Evolutionary conservation across 768 basidiomycete genomes (phyloP).

Genomic region (Termitomyces sp.): DNA sequence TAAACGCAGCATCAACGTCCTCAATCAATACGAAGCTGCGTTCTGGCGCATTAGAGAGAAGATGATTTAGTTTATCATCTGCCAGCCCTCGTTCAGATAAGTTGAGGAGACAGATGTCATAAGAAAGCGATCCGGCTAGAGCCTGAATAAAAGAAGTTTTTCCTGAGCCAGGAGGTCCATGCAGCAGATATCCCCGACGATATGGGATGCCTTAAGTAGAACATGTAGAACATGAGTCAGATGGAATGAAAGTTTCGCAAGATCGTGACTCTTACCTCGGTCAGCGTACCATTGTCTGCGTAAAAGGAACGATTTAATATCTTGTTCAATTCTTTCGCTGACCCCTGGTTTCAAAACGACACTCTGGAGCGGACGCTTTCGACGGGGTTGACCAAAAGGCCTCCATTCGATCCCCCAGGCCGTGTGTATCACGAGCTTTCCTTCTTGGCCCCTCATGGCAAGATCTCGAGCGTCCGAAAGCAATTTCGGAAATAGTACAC

Average conservation of each 20-base stretch:
- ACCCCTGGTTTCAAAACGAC: slow-evolving; percentile 83
- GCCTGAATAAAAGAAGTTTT: slow-evolving; percentile 99
- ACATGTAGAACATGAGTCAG: slow-evolving; percentile 3
- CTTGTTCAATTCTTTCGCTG: slow-evolving; percentile 77
- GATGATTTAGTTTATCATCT: slow-evolving; percentile 93
- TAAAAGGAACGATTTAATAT: slow-evolving; percentile 76
- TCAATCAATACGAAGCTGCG: slow-evolving; percentile 93
- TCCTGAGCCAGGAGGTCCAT: slow-evolving; percentile 96
- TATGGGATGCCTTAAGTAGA: slow-evolving; percentile 81
- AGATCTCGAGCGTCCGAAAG: slow-evolving; percentile 87
- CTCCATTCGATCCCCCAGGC: slow-evolving; percentile 97
- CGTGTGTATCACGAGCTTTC: slow-evolving; percentile 92
- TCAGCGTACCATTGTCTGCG: slow-evolving; percentile 94
- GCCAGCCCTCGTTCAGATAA: slow-evolving; percentile 93
- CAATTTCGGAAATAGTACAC: slow-evolving; percentile 70
- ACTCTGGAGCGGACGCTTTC: slow-evolving; percentile 80
- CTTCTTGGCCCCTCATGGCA: slow-evolving; percentile 81
- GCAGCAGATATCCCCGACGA: slow-evolving; percentile 88
- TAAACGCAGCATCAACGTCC: slow-evolving; percentile 96
- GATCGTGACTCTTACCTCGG: slow-evolving; percentile 54
- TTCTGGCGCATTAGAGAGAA: slow-evolving; percentile 90
- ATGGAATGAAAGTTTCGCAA: neutral
- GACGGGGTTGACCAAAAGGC: slow-evolving; percentile 88
- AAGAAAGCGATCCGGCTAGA: slow-evolving; percentile 83
- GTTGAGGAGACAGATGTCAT: slow-evolving; percentile 95